Evolutionary conservation across 768 basidiomycete genomes (phyloP), one percentile per base, ranked within the genome.

Genomic region (Collybiopsis confluens): DNA sequence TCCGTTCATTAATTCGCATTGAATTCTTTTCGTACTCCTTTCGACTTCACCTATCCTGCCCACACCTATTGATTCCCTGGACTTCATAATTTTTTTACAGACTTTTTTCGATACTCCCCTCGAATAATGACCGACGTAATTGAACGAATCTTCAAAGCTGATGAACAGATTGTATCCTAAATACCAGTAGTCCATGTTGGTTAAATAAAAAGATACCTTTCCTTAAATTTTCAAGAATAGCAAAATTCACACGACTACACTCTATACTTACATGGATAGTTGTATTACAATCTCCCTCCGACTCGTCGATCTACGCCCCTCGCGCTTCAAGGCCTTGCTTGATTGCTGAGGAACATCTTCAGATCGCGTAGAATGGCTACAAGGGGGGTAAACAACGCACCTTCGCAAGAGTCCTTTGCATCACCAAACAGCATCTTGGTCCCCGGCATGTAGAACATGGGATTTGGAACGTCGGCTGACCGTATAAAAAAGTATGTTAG

Each of bases 401-500:
- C 50, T 67, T 94, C 92, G 61, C 92, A 93, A 27, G 87, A 89
- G 62, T 90, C 88, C 65, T 92, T 92, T 30, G 92, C 92, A 67
- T 94, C 92, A 41, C 92, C 92, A 61, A 94, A 94, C 57, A 94
- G 62, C 92, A 94, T 94, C 72, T 86, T 89, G 21, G 92, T 88
- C 42, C 86, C 85, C 20, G 85, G 81, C 86, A 92, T 90, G 69
- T 89, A 94, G 76, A 94, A 94, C 86, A 94, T 88, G 18, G 92
- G 92, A 65, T 94, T 94, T 10, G 90, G 92, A 9, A 93, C 91
- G 65, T 93, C 91, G 49, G 92, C 91, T 88, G 67, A 46, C 30
- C 16, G 13, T 58, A 35, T 2, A 40, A 52, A 10, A 28, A 9
- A n/a, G 42, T 18, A 38, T 41, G 8, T 46, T n/a, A 46, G 26